These are phyloP conservation scores for Cyberlindnera suaveolens DNA, from an alignment of 805 yeast species.

Conservation along the genomic window DNA sequence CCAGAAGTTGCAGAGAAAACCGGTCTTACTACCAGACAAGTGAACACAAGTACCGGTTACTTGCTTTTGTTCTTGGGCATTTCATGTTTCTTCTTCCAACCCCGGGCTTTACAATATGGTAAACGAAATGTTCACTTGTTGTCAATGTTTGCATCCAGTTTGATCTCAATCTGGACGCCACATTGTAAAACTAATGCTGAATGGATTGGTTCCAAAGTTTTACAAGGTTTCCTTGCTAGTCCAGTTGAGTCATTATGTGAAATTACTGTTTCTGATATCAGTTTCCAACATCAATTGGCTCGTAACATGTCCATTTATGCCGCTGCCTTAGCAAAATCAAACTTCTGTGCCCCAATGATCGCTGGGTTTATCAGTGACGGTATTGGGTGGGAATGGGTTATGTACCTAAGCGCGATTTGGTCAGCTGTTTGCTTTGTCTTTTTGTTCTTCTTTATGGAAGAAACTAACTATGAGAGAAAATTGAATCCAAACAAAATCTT, in stretches of 20 bases:
- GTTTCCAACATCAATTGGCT: slow-evolving; percentile 46
- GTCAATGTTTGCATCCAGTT: slow-evolving; percentile 31
- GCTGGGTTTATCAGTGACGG: slow-evolving; percentile 51
- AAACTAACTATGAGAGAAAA: slow-evolving; percentile 41
- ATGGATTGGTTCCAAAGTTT: slow-evolving; percentile 33
- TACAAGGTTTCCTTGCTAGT: slow-evolving; percentile 33
- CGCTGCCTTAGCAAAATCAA: slow-evolving; percentile 46
- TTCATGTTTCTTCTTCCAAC: slow-evolving; percentile 46
- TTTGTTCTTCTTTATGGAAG: slow-evolving; percentile 45
- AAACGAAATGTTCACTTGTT: slow-evolving; percentile 39
- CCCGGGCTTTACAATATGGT: slow-evolving; percentile 44
- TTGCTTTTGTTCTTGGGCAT: slow-evolving; percentile 45
- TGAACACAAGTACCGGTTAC: slow-evolving; percentile 44
- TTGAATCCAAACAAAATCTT: slow-evolving; percentile 11
- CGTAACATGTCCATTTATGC: slow-evolving; percentile 43
- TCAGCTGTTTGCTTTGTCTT: slow-evolving; percentile 34
- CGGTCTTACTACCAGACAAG: slow-evolving; percentile 31
- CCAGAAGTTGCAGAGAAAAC: slow-evolving; percentile 30
- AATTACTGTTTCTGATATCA: slow-evolving; percentile 42
- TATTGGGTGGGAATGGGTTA: slow-evolving; percentile 49
- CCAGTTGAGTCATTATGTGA: slow-evolving; percentile 45
- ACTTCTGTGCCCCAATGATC: slow-evolving; percentile 52
- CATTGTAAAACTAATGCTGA: slow-evolving; percentile 29
- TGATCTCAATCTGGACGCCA: slow-evolving; percentile 38
- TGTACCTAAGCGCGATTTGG: slow-evolving; percentile 42